These are phyloP conservation scores for Actinomucor elegans DNA, from an alignment of 371 early-diverging fungal genomes.

Conservation along the genomic window DNA sequence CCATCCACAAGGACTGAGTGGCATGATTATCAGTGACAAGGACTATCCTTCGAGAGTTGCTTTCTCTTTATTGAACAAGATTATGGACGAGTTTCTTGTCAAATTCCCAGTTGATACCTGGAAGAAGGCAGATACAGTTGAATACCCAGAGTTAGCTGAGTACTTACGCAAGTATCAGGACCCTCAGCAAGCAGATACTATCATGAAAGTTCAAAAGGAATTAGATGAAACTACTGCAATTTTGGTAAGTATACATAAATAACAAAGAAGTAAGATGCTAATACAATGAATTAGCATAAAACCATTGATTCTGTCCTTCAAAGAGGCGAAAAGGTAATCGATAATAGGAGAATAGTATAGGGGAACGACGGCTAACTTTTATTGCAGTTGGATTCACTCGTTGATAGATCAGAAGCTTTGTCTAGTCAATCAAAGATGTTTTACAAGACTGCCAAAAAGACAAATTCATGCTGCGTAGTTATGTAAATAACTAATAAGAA, in stretches of 20 bases:
- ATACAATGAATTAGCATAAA: slow-evolving; percentile 68
- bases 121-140: slow-evolving; percentile 42
- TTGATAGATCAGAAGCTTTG: slow-evolving; percentile 87
- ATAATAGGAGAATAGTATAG: too few relatives aligned
- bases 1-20: slow-evolving; percentile 72
- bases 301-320: slow-evolving; percentile 96
- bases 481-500: too few relatives aligned
- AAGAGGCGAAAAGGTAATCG: slow-evolving; percentile 85
- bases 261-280: neutral
- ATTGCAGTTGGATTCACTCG: slow-evolving; percentile 82
- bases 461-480: slow-evolving; percentile 88
- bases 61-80: slow-evolving; percentile 81
- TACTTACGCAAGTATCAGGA: slow-evolving; percentile 87
- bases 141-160: slow-evolving; percentile 75
- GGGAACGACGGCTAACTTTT: too few relatives aligned
- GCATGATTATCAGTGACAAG: slow-evolving; percentile 82
- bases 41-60: slow-evolving; percentile 95
- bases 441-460: slow-evolving; percentile 98
- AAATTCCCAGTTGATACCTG: slow-evolving; percentile 64
- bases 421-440: slow-evolving; percentile 94
- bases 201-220: slow-evolving; percentile 96
- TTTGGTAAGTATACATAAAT: slow-evolving; percentile 53
- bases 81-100: slow-evolving; percentile 86
- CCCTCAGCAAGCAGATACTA: slow-evolving; percentile 91
- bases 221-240: slow-evolving; percentile 97